Evolutionary conservation across 2,329 filamentous ascomycete genomes (phyloP).

Genomic region (Domatiomyces catenatus): DNA sequence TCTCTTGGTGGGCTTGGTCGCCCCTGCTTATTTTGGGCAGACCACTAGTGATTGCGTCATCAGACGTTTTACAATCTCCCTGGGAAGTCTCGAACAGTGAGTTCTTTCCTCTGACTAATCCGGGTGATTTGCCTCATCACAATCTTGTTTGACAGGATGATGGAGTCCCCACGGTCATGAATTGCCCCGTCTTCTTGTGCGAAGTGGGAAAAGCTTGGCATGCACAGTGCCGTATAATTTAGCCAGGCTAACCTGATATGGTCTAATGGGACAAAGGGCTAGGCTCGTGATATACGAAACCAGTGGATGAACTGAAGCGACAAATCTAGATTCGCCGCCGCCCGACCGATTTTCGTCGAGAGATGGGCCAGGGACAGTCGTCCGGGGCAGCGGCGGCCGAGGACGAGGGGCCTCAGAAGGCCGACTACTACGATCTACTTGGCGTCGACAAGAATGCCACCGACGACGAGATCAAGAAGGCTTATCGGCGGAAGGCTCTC

Average conservation of each 20-base stretch:
- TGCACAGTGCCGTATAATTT: no score
- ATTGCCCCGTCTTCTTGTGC: no score
- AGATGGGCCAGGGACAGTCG: slow-evolving; percentile 33
- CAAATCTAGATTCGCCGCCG: background rate
- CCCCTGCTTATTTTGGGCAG: no score
- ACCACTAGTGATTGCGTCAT: no score
- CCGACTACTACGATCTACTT: slow-evolving; percentile 59
- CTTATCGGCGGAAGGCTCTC: slow-evolving; percentile 77
- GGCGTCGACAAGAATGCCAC: slow-evolving; percentile 56
- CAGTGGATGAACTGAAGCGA: background rate
- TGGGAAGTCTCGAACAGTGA: no score
- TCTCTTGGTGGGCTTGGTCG: background rate
- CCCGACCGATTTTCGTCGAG: background rate
- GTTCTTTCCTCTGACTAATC: no score
- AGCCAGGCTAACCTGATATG: no score
- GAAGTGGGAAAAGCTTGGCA: no score
- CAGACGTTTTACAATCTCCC: no score
- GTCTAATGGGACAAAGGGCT: background rate
- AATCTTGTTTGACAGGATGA: no score
- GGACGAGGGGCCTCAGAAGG: slow-evolving; percentile 17
- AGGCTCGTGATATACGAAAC: background rate
- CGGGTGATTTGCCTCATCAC: no score
- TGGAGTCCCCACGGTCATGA: no score
- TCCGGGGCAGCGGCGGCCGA: slow-evolving; percentile 17
- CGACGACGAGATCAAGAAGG: slow-evolving; percentile 88